phyloP scores from a whole-genome alignment of 441 rosid species.

The Euphorbia schlechtendalii region DNA sequence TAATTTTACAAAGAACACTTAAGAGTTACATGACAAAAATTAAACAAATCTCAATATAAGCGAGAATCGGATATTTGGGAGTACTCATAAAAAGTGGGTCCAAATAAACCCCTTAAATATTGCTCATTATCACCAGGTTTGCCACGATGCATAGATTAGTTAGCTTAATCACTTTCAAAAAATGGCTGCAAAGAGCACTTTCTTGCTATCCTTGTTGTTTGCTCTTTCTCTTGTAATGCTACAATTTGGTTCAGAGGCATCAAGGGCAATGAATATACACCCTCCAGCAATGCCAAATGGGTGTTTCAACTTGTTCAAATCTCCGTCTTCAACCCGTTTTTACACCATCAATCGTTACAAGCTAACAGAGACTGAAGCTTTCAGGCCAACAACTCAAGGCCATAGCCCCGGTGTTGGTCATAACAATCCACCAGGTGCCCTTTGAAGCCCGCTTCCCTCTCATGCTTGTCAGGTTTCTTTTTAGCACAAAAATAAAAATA shows the following conservation, averaged over 20 bases:
- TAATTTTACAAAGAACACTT: too few species aligned
- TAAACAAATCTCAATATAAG: too few species aligned
- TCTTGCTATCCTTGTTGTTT: not conserved
- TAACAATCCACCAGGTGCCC: slow-evolving; percentile 30
- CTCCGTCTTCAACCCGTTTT: slow-evolving; percentile 19
- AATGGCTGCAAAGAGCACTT: slow-evolving; percentile 24
- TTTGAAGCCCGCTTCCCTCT: slow-evolving; percentile 9
- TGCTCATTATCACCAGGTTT: not conserved
- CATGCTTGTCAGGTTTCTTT: too few species aligned
- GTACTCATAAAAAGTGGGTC: slow-evolving; percentile 19
- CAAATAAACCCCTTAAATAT: slow-evolving; percentile 28
- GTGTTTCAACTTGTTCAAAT: slow-evolving; percentile 5
- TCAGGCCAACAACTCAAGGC: slow-evolving; percentile 51
- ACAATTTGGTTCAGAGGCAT: slow-evolving; percentile 19
- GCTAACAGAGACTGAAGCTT: slow-evolving; percentile 33
- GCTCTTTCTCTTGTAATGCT: slow-evolving; percentile 2
- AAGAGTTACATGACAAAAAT: too few species aligned
- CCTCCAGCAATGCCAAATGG: slow-evolving; percentile 18
- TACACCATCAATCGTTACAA: slow-evolving; percentile 32
- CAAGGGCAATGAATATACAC: slow-evolving; percentile 22
- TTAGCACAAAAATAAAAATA: too few species aligned
- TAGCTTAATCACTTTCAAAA: not conserved
- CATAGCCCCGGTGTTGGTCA: slow-evolving; percentile 63
- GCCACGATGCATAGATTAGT: not conserved
- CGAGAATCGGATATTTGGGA: too few species aligned